These are phyloP conservation scores for Glycyrrhiza uralensis DNA, from an alignment of 306 rosid species.

Conservation along the genomic window DNA sequence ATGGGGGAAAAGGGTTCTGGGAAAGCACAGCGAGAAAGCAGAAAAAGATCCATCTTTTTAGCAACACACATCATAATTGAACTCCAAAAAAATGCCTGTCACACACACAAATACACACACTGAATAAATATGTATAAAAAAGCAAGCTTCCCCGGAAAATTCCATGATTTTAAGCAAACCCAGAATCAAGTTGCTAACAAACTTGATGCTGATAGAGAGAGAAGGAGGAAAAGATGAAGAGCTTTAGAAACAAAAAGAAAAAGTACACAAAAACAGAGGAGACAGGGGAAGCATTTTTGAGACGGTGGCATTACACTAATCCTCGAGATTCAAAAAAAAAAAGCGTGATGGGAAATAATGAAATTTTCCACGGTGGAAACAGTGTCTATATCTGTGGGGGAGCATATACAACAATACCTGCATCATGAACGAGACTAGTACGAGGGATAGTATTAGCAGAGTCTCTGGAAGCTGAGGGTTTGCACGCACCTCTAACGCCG, in stretches of 20 bases:
- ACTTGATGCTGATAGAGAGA: neutral
- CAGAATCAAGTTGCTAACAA: too few species aligned
- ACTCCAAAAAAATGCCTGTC: constrained; percentile 24
- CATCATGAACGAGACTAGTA: constrained; percentile 83
- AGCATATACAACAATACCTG: constrained; percentile 59
- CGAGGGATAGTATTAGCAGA: constrained; percentile 89
- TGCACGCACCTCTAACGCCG: constrained; percentile 78
- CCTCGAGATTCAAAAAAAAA: neutral
- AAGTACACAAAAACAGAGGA: constrained; percentile 11
- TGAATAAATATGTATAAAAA: too few species aligned
- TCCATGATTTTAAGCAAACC: constrained; percentile 8
- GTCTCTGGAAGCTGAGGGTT: constrained; percentile 69
- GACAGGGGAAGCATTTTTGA: constrained; percentile 14
- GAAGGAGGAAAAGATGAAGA: too few species aligned
- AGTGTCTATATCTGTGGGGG: neutral
- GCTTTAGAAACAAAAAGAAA: neutral
- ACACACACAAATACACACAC: neutral
- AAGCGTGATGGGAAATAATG: neutral
- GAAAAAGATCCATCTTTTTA: constrained; percentile 24
- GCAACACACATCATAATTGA: constrained; percentile 30
- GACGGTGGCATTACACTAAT: neutral
- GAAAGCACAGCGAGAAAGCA: constrained; percentile 29
- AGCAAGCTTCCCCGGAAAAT: neutral
- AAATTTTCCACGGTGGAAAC: neutral
- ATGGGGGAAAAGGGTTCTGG: constrained; percentile 18